Base-by-base conservation (phyloP, 176 grass and related monocot species). In the Oryza longistaminata region DNA sequence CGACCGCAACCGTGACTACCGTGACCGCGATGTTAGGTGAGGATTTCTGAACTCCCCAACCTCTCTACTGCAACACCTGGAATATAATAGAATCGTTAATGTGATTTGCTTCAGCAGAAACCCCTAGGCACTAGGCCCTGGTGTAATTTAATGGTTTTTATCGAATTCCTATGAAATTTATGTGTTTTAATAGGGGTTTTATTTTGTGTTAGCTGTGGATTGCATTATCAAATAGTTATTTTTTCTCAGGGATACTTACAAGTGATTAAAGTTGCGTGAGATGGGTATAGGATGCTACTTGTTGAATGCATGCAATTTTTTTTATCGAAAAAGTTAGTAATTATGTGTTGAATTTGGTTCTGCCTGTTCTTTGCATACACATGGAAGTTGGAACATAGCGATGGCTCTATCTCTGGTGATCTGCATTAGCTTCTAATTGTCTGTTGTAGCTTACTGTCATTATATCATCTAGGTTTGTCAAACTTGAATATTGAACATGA, bases 21-120 rank as follows among this genome's bases (percentile, higher is more conserved):
- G 88, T 15, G 92, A 90, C 58, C 92, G 85, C 42, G 90, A 91
- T 86, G 93, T 90, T 85, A 95, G 96, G 96, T 95, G 64, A 67
- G 42, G 27, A 33, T 85, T 91, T 74, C 16, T 75, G 34, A 71
- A 37, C 67, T 82, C 68, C 50, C 73, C 3, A 13, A 65, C 48
- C 9, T 44, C 61, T 17, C 39, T 79, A 24, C 15, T 35, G 26
- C 26, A 22, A 53, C 82, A 67, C 0, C 11, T 68, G 62, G 19
- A 6, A 43, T 85, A 65, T 24, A 34, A 37, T 48, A 12, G 10
- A 73, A 82, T 83, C 19, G 14, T 68, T 10, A 3, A 86, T 35
- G 24, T 48, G 26, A 34, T 33, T 85, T 44, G 24, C 66, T 35
- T 85, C 4, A 64, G 50, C 7, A 64, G 84, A 78, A 78, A 64